A percentile compares a stretch with the other conserved stretches of the same genome.
phyloP scores from a whole-genome alignment of 495 filamentous ascomycete species.

The Daldinia vernicosa region DNA sequence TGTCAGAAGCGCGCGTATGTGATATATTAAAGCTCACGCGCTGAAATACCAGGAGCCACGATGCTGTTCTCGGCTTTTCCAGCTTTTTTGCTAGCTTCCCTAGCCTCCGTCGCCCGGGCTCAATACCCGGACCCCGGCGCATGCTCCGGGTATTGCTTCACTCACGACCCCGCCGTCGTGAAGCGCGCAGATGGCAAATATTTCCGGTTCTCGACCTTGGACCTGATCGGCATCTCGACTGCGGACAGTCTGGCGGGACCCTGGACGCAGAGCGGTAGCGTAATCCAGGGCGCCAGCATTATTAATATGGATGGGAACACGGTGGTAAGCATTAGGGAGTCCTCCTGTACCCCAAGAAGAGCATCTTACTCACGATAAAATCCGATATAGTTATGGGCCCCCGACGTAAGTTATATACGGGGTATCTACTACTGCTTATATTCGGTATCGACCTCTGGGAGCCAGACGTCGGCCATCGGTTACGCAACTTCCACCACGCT shows the following conservation, averaged over 20 bases:
- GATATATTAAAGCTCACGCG: background rate
- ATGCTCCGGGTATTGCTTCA: slow-evolving; percentile 62
- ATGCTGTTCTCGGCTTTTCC: slow-evolving; percentile 24
- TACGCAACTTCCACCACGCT: slow-evolving; percentile 68
- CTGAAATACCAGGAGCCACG: slow-evolving; percentile 1
- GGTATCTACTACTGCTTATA: slow-evolving; percentile 58
- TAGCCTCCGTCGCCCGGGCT: slow-evolving; percentile 17
- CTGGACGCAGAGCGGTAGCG: slow-evolving; percentile 64
- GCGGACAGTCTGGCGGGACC: slow-evolving; percentile 63
- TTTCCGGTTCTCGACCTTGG: slow-evolving; percentile 71
- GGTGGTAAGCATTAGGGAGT: slow-evolving; percentile 59
- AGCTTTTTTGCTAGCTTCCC: slow-evolving; percentile 15
- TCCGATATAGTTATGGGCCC: slow-evolving; percentile 58
- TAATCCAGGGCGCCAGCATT: slow-evolving; percentile 59
- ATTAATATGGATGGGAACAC: slow-evolving; percentile 59
- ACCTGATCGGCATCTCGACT: slow-evolving; percentile 62
- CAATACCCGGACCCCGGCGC: slow-evolving; percentile 55
- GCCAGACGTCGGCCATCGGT: slow-evolving; percentile 65
- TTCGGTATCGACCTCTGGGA: slow-evolving; percentile 68
- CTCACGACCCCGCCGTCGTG: slow-evolving; percentile 64
- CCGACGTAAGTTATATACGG: slow-evolving; percentile 65
- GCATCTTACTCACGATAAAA: background rate
- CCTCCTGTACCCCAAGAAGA: slow-evolving; percentile 5
- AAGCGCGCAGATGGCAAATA: slow-evolving; percentile 65
- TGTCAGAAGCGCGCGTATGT: background rate